Base-by-base conservation (phyloP, 192 early-diverging fungal species). In the Piromyces finnis region DNA sequence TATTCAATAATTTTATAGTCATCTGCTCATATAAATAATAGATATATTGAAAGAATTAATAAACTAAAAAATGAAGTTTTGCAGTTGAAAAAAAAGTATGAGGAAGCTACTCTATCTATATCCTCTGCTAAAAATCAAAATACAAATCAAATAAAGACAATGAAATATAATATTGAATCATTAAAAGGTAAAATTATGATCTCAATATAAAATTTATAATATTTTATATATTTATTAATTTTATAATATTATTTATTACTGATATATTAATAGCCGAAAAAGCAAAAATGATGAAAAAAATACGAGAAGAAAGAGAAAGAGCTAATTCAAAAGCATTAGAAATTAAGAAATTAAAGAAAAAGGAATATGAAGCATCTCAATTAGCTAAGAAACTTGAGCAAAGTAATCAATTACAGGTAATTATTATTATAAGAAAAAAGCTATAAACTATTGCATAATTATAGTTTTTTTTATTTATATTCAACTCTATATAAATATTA, bases 201-300 rank as follows among this genome's bases (percentile, higher is more conserved):
- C n/a, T n/a, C n/a, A n/a, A n/a, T n/a, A n/a, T 79, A 28, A 79
- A 39, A 79, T 28, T 7, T 7, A 35, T 7, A 77, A 28, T 28
- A 41, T 79, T 79, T 6, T 78, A 35, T 35, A 35, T 35, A 35
- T 35, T 7, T 35, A 12, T 35, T 35, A 7, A 7, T 35, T 35
- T 35, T 35, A 7, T 35, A 35, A 7, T 35, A 7, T 35, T 35
- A 35, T 35, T 35, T 35, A 7, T 35, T 35, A 7, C 12, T 7
- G 12, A 35, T 68, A n/a, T n/a, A n/a, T 26, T 11, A n/a, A 68
- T n/a, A 87, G 84, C 86, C 30, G 94, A 95, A 83, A 95, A 95
- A 83, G 80, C 90, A 22, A 86, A 89, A 17, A 91, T 94, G 89
- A 82, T 93, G 78, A 92, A 91, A 80, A 88, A 93, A 18, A 91